Evolutionary conservation across 306 rosid genomes (phyloP).

Genomic region (Echinosophora koreensis): DNA sequence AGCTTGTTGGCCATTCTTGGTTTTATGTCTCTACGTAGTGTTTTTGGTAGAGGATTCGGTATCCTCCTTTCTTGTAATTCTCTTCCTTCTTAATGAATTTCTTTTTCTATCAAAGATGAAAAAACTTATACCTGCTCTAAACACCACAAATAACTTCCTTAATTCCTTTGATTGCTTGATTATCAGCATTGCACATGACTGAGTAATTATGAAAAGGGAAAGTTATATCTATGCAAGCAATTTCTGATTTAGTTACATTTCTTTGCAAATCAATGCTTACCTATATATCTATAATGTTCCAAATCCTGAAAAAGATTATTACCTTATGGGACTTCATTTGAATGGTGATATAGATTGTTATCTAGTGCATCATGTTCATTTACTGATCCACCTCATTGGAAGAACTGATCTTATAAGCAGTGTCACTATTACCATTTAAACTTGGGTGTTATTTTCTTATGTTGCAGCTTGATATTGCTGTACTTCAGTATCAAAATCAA

Average conservation of each 20-base stretch:
- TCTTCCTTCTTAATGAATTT: too few species aligned
- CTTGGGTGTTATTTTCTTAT: slow-evolving; percentile 45
- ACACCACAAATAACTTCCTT: slow-evolving; percentile 27
- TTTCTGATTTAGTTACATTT: slow-evolving; percentile 21
- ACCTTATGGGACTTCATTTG: not conserved
- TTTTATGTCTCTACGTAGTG: too few species aligned
- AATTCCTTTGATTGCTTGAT: slow-evolving; percentile 34
- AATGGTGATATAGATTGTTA: slow-evolving; percentile 10
- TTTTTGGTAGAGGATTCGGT: too few species aligned
- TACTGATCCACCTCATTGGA: slow-evolving; percentile 12
- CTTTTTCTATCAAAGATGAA: too few species aligned
- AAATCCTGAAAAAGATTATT: slow-evolving; percentile 18
- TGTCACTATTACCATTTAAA: slow-evolving; percentile 32
- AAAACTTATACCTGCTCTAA: slow-evolving; percentile 17
- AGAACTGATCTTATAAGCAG: slow-evolving; percentile 15
- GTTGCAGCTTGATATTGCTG: slow-evolving; percentile 81
- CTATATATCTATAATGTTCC: slow-evolving; percentile 15
- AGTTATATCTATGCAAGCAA: slow-evolving; percentile 11
- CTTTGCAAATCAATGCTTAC: not conserved
- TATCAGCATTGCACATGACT: slow-evolving; percentile 15
- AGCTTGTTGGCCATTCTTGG: too few species aligned
- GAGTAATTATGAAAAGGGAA: slow-evolving; percentile 20
- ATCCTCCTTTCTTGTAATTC: too few species aligned
- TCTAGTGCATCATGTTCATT: slow-evolving; percentile 19
- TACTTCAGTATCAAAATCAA: slow-evolving; percentile 92